These are phyloP conservation scores for Paracamarosporium sp. DNA, from an alignment of 2,329 filamentous ascomycete genomes.

Conservation along the genomic window DNA sequence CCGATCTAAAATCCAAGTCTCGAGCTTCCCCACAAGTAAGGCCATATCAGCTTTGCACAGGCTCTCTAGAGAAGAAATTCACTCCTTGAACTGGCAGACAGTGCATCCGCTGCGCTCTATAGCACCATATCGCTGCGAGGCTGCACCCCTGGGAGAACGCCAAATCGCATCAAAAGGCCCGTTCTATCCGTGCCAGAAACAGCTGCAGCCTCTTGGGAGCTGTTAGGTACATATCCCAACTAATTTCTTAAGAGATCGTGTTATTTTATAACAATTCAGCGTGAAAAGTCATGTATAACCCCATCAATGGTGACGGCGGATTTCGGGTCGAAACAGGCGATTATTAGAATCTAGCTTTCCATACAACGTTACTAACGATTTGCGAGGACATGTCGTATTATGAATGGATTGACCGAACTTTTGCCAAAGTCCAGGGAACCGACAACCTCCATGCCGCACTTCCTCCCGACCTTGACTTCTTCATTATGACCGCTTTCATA, in stretches of 20 bases:
- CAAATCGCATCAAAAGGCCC: constrained; percentile 1
- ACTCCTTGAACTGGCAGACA: not conserved
- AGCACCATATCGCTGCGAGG: not conserved
- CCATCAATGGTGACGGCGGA: too few relatives aligned
- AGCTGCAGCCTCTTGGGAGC: too few relatives aligned
- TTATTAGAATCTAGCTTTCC: not conserved
- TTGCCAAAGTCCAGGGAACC: not conserved
- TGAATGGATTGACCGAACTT: not conserved
- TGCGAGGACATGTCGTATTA: not conserved
- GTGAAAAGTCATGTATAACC: too few relatives aligned
- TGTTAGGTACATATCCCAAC: too few relatives aligned
- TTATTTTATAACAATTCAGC: too few relatives aligned
- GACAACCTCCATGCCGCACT: not conserved
- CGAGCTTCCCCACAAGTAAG: not conserved
- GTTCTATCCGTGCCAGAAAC: not conserved
- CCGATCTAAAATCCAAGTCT: not conserved
- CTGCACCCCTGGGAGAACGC: not conserved
- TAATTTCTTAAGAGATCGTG: too few relatives aligned
- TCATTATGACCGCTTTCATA: not conserved
- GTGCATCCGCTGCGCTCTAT: not conserved
- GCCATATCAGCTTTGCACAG: not conserved
- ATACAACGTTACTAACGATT: not conserved
- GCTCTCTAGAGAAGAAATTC: not conserved
- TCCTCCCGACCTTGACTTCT: not conserved
- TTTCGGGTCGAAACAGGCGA: too few relatives aligned